Evolutionary conservation across 2,329 filamentous ascomycete genomes (phyloP).

Genomic region (Verticillium klebahnii): DNA sequence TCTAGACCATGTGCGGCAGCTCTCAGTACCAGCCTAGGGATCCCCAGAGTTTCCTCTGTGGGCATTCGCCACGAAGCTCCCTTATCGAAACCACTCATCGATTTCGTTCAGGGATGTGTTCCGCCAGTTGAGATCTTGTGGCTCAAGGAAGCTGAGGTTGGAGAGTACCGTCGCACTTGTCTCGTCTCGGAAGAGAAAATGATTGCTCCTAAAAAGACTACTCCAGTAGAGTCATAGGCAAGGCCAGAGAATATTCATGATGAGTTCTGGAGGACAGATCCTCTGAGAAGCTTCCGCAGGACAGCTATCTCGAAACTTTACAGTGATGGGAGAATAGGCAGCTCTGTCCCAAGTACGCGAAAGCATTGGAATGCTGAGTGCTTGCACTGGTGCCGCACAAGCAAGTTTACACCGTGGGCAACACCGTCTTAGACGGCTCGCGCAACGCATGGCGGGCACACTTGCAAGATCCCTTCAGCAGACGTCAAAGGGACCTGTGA

Average conservation of each 20-base stretch:
- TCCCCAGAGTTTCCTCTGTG: constrained; percentile 62
- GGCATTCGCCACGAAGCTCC: constrained; percentile 54
- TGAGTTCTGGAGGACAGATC: too few relatives aligned
- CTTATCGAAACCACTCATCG: constrained; percentile 49
- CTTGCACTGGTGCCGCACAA: too few relatives aligned
- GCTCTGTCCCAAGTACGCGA: too few relatives aligned
- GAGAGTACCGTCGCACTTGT: constrained; percentile 22
- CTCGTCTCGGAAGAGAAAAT: constrained; percentile 10
- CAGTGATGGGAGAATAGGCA: too few relatives aligned
- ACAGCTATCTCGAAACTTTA: too few relatives aligned
- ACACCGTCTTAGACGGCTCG: too few relatives aligned
- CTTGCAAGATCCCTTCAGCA: too few relatives aligned
- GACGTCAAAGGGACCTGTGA: too few relatives aligned
- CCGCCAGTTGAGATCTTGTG: constrained; percentile 49
- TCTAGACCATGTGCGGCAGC: constrained; percentile 55
- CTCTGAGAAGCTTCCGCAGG: too few relatives aligned
- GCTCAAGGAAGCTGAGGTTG: constrained; percentile 26
- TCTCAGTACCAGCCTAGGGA: constrained; percentile 50
- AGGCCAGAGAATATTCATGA: not conserved
- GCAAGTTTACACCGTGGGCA: too few relatives aligned
- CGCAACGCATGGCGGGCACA: too few relatives aligned
- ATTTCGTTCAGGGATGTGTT: constrained; percentile 50
- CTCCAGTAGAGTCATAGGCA: not conserved
- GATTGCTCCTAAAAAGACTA: not conserved
- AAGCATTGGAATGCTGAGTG: too few relatives aligned